Evolutionary conservation across 768 basidiomycete species (phyloP).

Genomic region (Lactifluus piperatus): DNA sequence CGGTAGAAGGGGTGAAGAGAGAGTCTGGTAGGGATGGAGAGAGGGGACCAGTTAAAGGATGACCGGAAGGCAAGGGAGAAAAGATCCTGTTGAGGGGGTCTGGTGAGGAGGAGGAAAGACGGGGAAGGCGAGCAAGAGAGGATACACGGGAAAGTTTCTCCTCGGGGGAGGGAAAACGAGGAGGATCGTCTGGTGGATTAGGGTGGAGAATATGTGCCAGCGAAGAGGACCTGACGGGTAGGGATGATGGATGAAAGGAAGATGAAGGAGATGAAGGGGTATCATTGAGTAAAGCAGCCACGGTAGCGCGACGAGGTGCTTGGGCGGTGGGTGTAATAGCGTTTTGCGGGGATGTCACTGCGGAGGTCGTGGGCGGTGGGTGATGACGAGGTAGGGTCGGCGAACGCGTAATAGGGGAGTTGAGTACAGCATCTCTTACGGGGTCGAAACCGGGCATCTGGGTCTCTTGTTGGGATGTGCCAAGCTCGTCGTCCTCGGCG

Average conservation of each 20-base stretch:
- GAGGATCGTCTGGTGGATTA: slow-evolving; percentile 15
- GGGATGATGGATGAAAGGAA: slow-evolving; percentile 15
- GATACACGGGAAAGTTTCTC: slow-evolving; percentile 18
- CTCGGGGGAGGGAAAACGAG: slow-evolving; percentile 18
- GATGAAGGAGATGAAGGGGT: slow-evolving; percentile 30
- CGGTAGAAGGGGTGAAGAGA: slow-evolving; percentile 15
- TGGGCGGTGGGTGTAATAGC: slow-evolving; percentile 29
- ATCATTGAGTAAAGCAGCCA: slow-evolving; percentile 69
- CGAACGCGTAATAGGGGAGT: slow-evolving; percentile 53
- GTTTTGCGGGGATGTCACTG: slow-evolving; percentile 32
- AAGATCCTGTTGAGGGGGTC: slow-evolving; percentile 2
- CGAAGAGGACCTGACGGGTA: slow-evolving; percentile 17
- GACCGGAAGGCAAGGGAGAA: slow-evolving; percentile 2
- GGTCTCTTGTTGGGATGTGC: not conserved
- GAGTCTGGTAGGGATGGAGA: slow-evolving; percentile 12
- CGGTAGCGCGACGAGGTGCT: slow-evolving; percentile 53
- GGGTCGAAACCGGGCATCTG: slow-evolving; percentile 75
- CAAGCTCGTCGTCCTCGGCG: not conserved
- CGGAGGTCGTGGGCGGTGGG: slow-evolving; percentile 20
- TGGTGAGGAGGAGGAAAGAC: not conserved
- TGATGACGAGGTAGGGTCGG: slow-evolving; percentile 30
- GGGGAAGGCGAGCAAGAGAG: slow-evolving; percentile 11
- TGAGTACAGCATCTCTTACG: slow-evolving; percentile 78
- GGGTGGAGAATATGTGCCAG: slow-evolving; percentile 23
- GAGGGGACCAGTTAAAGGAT: not conserved